Percentiles rank a stretch among this genome's conserved stretches.
Evolutionary conservation across 2,329 filamentous ascomycete genomes (phyloP).

Genomic region (Trichoderma afroharzianum): DNA sequence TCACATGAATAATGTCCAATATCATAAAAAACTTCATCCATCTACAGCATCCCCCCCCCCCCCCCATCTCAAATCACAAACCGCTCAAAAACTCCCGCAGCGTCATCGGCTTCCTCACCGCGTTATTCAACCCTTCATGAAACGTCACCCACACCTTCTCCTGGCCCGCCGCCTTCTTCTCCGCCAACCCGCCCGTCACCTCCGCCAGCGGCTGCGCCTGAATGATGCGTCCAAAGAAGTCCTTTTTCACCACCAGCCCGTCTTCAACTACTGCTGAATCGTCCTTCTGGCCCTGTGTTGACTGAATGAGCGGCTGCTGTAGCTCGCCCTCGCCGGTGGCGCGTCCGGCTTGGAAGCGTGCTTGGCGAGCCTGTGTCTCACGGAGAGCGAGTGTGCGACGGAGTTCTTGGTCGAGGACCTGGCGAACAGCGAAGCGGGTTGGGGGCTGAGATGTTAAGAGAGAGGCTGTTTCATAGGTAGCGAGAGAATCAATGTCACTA

Average conservation of each 20-base stretch:
- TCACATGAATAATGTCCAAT: background rate
- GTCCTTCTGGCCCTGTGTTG: constrained; percentile 18
- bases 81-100: constrained; percentile 72
- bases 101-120: constrained; percentile 82
- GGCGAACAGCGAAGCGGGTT: constrained; percentile 86
- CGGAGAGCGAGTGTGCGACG: constrained; percentile 66
- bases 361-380: constrained; percentile 62
- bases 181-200: constrained; percentile 37
- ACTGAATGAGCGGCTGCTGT: background rate
- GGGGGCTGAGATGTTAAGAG: constrained; percentile 60
- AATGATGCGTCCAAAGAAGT: constrained; percentile 82
- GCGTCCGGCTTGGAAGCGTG: constrained; percentile 56
- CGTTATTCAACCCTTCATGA: constrained; percentile 89
- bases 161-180: constrained; percentile 41
- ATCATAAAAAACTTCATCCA: background rate
- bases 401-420: constrained; percentile 89
- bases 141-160: constrained; percentile 79
- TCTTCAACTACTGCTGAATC: constrained; percentile 33
- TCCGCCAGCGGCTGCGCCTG: constrained; percentile 39
- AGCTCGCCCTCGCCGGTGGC: constrained; percentile 21
- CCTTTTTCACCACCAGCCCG: constrained; percentile 54
- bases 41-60: background rate
- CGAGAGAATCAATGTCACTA: constrained; percentile 71
- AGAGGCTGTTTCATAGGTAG: constrained; percentile 67
- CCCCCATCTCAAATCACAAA: constrained; percentile 39